Evolutionary conservation across 345 rosid species (phyloP).

Genomic region (Cardamine chenopodiifolia): DNA sequence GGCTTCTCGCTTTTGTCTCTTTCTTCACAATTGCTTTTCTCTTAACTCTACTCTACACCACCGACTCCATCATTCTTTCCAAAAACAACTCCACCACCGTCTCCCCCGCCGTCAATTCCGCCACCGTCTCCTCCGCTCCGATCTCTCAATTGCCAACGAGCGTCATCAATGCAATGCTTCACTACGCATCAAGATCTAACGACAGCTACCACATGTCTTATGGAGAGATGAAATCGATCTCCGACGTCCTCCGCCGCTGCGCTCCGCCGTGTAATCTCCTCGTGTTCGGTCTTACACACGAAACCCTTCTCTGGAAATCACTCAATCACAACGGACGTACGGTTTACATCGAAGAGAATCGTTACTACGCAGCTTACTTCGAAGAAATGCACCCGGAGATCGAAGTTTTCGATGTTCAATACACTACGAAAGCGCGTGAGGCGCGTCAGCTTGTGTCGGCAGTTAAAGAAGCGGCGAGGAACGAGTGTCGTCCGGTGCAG

Average conservation of each 20-base stretch:
- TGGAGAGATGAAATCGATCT: conserved; percentile 71
- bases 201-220: conserved; percentile 76
- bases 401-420: conserved; percentile 89
- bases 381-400: conserved; percentile 91
- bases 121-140: conserved; percentile 40
- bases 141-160: conserved; percentile 56
- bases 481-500: conserved; percentile 92
- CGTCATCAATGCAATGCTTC: conserved; percentile 76
- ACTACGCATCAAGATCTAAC: conserved; percentile 82
- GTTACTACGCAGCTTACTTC: conserved; percentile 89
- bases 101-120: conserved; percentile 28
- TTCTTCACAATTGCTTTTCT: conserved; percentile 85
- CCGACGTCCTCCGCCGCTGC: conserved; percentile 81
- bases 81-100: conserved; percentile 36
- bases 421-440: conserved; percentile 78
- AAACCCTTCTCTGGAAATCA: conserved; percentile 93
- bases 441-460: conserved; percentile 59
- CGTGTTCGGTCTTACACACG: conserved; percentile 87
- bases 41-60: conserved; percentile 73
- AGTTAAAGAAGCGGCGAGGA: conserved; percentile 57
- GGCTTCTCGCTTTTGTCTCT: conserved; percentile 84
- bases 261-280: conserved; percentile 85
- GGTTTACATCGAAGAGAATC: conserved; percentile 83
- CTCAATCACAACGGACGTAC: conserved; percentile 89
- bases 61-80: conserved; percentile 54